These are phyloP conservation scores for Dinochytrium kinnereticum DNA, from an alignment of 371 early-diverging fungal genomes.

Conservation along the genomic window DNA sequence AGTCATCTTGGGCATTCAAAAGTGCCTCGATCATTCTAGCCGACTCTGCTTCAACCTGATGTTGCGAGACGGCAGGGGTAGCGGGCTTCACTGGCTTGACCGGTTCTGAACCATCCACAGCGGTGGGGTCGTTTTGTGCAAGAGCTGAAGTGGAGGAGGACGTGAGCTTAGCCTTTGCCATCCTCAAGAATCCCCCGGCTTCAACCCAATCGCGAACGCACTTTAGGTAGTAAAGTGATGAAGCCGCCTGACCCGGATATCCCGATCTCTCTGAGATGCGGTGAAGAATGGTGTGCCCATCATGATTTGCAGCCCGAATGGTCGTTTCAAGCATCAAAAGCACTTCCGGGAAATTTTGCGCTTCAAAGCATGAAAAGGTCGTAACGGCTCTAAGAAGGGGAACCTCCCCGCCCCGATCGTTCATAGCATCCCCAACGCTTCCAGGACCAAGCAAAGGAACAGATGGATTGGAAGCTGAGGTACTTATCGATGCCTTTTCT, in stretches of 20 bases:
- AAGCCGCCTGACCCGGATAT: conserved; percentile 64
- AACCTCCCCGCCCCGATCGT: conserved; percentile 2
- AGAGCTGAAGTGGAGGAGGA: conserved; percentile 44
- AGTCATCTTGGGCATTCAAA: conserved; percentile 81
- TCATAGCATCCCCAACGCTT: not conserved
- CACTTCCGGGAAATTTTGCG: conserved; percentile 74
- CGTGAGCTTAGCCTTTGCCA: not conserved
- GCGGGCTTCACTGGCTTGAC: too few relatives aligned
- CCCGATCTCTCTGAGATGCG: conserved; percentile 79
- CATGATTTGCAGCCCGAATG: conserved; percentile 78
- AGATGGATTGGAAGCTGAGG: not conserved
- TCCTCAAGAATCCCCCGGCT: conserved; percentile 26
- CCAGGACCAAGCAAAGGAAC: not conserved
- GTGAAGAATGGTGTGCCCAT: conserved; percentile 87
- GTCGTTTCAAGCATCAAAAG: conserved; percentile 74
- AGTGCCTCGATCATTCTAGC: conserved; percentile 67
- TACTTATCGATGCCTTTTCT: not conserved
- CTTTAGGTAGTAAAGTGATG: conserved; percentile 84
- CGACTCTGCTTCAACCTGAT: conserved; percentile 26
- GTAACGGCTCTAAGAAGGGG: conserved; percentile 65
- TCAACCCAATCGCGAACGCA: conserved; percentile 73
- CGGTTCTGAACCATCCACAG: too few relatives aligned
- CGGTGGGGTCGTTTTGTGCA: too few relatives aligned
- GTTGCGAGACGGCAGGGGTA: not conserved
- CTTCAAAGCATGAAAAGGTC: conserved; percentile 80